Evolutionary conservation across 176 grass and related monocot genomes (phyloP), one percentile per base, ranked within the genome.

Genomic region (Bolboschoenus planiculmis): DNA sequence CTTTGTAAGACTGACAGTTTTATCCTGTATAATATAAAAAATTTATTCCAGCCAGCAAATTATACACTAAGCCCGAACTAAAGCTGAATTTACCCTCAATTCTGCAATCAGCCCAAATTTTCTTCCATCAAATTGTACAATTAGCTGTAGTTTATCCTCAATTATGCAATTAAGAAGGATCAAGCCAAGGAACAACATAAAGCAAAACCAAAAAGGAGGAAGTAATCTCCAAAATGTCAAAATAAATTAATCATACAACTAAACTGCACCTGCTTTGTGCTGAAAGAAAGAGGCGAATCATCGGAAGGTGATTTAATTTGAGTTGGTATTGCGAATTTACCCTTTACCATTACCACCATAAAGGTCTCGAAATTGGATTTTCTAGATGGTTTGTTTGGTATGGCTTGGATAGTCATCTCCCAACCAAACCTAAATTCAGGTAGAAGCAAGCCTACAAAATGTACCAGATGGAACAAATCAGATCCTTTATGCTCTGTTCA

Each of bases 371-470:
- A 98, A 80, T 84, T 62, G 84, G 90, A 90, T 57, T 87, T 91
- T 39, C 61, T 88, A 83, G 85, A 87, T 35, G 79, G 71, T 78
- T 90, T 91, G 44, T 64, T 86, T 6, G 89, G 84, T 88, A 98
- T 91, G 81, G 92, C 87, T 87, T 94, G 79, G 81, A 98, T 84
- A 82, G 72, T 93, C 82, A 76, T 91, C 24, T 88, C 82, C 92
- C 92, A 98, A 92, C 90, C 95, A 93, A 98, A 98, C 88, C 95
- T 89, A 79, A 93, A 93, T 78, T 93, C 92, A 55, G 90, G 88
- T 46, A 95, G 89, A 85, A 98, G 82, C 51, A 95, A 86, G 44
- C 65, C 95, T 98, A 83, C 84, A 91, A 66, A 80, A 81, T 78
- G 42, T 16, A 59, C 24, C 54, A 84, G 62, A 58, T 48, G 13